These are phyloP conservation scores for Homolaphlyctis polyrhiza DNA, from an alignment of 371 early-diverging fungal species.

Conservation along the genomic window DNA sequence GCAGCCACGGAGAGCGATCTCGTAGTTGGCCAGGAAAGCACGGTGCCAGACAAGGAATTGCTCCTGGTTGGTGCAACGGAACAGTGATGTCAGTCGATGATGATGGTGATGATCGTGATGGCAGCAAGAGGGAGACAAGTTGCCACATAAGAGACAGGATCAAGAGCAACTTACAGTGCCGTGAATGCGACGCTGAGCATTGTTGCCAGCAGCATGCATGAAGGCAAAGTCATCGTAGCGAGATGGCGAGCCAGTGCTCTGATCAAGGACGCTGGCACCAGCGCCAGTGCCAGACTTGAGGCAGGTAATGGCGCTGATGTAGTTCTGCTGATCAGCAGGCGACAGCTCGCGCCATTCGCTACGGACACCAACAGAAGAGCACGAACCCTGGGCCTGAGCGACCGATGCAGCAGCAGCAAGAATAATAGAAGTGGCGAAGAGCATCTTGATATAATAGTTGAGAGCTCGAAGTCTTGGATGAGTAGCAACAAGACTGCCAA, in stretches of 20 bases:
- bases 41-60: slow-evolving; percentile 33
- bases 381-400: too few relatives aligned
- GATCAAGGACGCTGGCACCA: background rate
- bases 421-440: too few relatives aligned
- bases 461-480: too few relatives aligned
- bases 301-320: background rate
- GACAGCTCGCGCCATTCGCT: background rate
- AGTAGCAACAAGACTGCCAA: too few relatives aligned
- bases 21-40: slow-evolving; percentile 12
- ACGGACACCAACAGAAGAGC: background rate
- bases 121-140: background rate
- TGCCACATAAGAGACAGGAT: background rate
- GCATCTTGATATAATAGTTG: too few relatives aligned
- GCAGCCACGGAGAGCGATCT: slow-evolving; percentile 25
- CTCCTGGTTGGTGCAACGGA: too few relatives aligned
- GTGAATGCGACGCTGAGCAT: slow-evolving; percentile 3
- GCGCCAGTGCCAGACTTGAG: background rate
- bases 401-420: too few relatives aligned
- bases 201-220: background rate
- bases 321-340: background rate
- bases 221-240: background rate
- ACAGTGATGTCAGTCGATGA: too few relatives aligned
- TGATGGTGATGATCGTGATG: too few relatives aligned
- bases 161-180: background rate
- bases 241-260: background rate